These are phyloP conservation scores for Phytophthora syringae DNA, from an alignment of 352 stramenopile genomes.

Conservation along the genomic window DNA sequence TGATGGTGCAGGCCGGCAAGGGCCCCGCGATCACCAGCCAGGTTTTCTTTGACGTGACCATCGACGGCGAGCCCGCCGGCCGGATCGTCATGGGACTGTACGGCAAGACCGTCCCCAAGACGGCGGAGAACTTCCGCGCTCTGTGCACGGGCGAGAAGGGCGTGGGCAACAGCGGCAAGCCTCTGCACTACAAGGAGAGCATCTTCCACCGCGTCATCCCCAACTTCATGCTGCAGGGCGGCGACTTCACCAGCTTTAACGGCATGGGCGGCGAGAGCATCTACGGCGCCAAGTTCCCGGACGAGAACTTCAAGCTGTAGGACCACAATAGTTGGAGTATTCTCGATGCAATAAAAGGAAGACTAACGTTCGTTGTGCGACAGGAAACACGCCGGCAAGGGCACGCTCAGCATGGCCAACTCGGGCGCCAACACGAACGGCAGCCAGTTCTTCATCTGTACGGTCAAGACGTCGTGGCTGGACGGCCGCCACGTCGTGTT, in stretches of 20 bases:
- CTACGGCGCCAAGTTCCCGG: slow-evolving; percentile 80
- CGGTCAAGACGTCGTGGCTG: slow-evolving; percentile 92
- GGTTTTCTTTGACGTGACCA: slow-evolving; percentile 97
- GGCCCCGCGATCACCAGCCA: slow-evolving; percentile 88
- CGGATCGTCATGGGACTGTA: slow-evolving; percentile 88
- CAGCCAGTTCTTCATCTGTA: slow-evolving; percentile 98
- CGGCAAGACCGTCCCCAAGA: slow-evolving; percentile 89
- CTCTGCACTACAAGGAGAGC: slow-evolving; percentile 96
- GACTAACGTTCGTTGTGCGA: not conserved
- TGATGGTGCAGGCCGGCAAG: slow-evolving; percentile 47
- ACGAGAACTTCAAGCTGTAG: slow-evolving; percentile 90
- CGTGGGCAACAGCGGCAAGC: slow-evolving; percentile 93
- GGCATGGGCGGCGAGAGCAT: slow-evolving; percentile 82
- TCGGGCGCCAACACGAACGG: slow-evolving; percentile 92
- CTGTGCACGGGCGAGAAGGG: slow-evolving; percentile 99
- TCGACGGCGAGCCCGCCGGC: slow-evolving; percentile 87
- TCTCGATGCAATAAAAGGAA: not conserved
- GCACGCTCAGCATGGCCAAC: slow-evolving; percentile 88
- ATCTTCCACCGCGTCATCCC: slow-evolving; percentile 98
- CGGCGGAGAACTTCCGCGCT: slow-evolving; percentile 95
- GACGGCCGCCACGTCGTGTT: slow-evolving; percentile 91
- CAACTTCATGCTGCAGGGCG: slow-evolving; percentile 92
- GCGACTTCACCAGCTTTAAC: slow-evolving; percentile 84
- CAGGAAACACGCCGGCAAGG: slow-evolving; percentile 73
- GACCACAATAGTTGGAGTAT: slow-evolving; percentile 9